phyloP scores from a whole-genome alignment of 768 basidiomycete genomes.

The Suillus cothurnatus region DNA sequence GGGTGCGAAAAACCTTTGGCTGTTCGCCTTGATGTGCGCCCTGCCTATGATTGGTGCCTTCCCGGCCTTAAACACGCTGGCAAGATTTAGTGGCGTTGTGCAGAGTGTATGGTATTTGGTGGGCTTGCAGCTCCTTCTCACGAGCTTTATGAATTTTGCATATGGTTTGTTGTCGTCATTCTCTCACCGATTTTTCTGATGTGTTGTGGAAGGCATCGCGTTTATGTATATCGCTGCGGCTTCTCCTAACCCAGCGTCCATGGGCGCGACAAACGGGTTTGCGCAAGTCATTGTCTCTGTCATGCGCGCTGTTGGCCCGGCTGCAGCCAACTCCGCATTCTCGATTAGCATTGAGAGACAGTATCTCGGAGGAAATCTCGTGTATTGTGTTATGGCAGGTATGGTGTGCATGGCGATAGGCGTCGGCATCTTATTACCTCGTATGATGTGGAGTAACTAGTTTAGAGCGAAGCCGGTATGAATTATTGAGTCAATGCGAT shows the following conservation, averaged over 20 bases:
- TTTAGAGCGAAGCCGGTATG: background rate
- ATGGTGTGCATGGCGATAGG: slow-evolving; percentile 28
- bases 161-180: background rate
- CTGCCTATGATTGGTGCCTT: slow-evolving; percentile 50
- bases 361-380: slow-evolving; percentile 55
- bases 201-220: slow-evolving; percentile 50
- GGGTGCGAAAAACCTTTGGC: slow-evolving; percentile 59
- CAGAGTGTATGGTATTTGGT: slow-evolving; percentile 51
- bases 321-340: slow-evolving; percentile 27
- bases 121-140: slow-evolving; percentile 48
- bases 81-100: slow-evolving; percentile 11
- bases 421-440: background rate
- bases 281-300: slow-evolving; percentile 31
- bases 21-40: slow-evolving; percentile 48
- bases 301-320: slow-evolving; percentile 30
- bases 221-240: slow-evolving; percentile 71
- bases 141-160: slow-evolving; percentile 41
- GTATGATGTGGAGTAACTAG: background rate
- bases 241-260: slow-evolving; percentile 65
- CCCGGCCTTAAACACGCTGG: slow-evolving; percentile 43
- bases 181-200: background rate
- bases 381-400: slow-evolving; percentile 44
- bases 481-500: background rate
- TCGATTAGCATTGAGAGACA: slow-evolving; percentile 27
- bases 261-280: slow-evolving; percentile 74